These are phyloP conservation scores for Thermomyces lanuginosus DNA, from an alignment of 2,329 filamentous ascomycete genomes.

Conservation along the genomic window DNA sequence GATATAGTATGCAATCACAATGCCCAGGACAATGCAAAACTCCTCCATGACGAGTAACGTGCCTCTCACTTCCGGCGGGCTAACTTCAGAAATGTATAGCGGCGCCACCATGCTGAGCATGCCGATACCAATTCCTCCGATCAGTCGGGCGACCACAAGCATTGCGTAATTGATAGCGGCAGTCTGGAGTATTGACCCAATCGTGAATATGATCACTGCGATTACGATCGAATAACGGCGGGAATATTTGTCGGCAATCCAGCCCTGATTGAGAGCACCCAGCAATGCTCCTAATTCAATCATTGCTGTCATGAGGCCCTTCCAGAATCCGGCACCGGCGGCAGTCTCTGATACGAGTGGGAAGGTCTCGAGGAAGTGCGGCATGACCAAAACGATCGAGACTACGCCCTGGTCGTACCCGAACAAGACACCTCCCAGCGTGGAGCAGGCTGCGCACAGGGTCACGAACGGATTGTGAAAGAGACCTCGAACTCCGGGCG, in stretches of 20 bases:
- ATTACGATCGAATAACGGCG: slow-evolving; percentile 37
- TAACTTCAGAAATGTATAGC: slow-evolving; percentile 33
- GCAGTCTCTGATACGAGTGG: slow-evolving; percentile 26
- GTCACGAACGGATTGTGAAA: slow-evolving; percentile 34
- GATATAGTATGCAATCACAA: slow-evolving; percentile 28
- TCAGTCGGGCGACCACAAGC: slow-evolving; percentile 20
- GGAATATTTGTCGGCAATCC: slow-evolving; percentile 37
- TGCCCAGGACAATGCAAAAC: slow-evolving; percentile 26
- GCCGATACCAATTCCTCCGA: slow-evolving; percentile 4
- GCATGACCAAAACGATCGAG: slow-evolving; percentile 36
- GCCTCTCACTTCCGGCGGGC: slow-evolving; percentile 32
- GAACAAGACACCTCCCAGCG: slow-evolving; percentile 35
- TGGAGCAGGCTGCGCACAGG: slow-evolving; percentile 35
- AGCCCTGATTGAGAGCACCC: slow-evolving; percentile 32
- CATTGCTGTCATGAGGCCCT: slow-evolving; percentile 38
- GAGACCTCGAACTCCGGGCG: slow-evolving; percentile 31
- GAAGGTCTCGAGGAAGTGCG: slow-evolving; percentile 34
- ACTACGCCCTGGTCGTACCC: slow-evolving; percentile 34
- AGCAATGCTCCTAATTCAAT: slow-evolving; percentile 37
- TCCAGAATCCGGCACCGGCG: slow-evolving; percentile 24
- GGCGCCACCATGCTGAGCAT: slow-evolving; percentile 22
- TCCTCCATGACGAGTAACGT: slow-evolving; percentile 29
- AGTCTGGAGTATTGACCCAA: slow-evolving; percentile 37
- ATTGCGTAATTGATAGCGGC: slow-evolving; percentile 35
- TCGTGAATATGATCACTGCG: slow-evolving; percentile 35